Conservation (phyloP, 176 grass and related monocot species). For the Oryza meridionalis region DNA sequence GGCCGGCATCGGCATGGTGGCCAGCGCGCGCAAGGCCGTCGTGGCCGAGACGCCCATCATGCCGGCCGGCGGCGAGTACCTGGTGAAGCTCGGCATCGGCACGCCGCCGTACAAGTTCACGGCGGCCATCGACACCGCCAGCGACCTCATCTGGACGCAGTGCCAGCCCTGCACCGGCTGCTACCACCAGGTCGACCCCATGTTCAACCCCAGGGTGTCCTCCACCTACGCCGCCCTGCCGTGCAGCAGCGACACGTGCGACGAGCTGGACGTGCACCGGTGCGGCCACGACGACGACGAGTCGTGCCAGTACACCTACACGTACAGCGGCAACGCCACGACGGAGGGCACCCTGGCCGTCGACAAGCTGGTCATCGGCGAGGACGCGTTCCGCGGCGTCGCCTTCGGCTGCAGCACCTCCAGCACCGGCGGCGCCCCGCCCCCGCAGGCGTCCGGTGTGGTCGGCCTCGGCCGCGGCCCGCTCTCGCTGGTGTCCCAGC, state of each 20-base stretch:
- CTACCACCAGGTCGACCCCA: constrained; percentile 54
- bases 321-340: constrained; percentile 49
- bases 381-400: constrained; percentile 42
- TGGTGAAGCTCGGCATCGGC: constrained; percentile 57
- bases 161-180: constrained; percentile 63
- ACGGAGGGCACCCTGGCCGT: constrained; percentile 54
- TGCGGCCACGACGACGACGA: constrained; percentile 38
- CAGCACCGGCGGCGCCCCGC: constrained; percentile 21
- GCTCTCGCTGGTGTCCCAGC: constrained; percentile 57
- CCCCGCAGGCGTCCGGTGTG: constrained; percentile 51
- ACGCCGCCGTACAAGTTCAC: constrained; percentile 45
- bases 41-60: constrained; percentile 28
- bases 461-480: constrained; percentile 52
- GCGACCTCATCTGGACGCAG: constrained; percentile 64
- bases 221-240: constrained; percentile 50
- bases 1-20: constrained; percentile 8
- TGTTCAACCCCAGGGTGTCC: constrained; percentile 58
- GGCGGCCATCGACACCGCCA: constrained; percentile 62
- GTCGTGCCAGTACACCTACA: constrained; percentile 62
- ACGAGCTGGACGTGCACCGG: constrained; percentile 31
- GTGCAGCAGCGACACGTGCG: constrained; percentile 53
- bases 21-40: constrained; percentile 1
- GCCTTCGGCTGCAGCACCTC: constrained; percentile 59
- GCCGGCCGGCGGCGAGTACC: constrained; percentile 56
- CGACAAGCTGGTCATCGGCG: constrained; percentile 51